Percentiles rank a stretch among this genome's conserved stretches.
Evolutionary conservation across 1,284 basidiomycete genomes (phyloP).

Genomic region (Malassezia caprae): DNA sequence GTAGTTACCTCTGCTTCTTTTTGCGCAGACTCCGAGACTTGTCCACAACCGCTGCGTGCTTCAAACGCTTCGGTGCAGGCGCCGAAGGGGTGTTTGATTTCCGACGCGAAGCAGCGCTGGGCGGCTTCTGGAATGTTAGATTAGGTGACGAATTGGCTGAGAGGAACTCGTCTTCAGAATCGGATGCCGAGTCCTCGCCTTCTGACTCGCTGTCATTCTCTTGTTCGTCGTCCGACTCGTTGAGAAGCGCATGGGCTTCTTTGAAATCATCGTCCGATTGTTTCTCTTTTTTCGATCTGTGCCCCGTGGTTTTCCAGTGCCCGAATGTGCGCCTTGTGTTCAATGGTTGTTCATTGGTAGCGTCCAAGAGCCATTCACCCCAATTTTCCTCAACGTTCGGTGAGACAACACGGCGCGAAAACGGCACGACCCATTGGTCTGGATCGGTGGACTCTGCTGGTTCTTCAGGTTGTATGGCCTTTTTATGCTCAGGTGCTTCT

Average conservation of each 20-base stretch:
- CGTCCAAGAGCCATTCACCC: slow-evolving; percentile 9
- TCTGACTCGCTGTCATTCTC: slow-evolving; percentile 10
- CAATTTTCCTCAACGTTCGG: not conserved
- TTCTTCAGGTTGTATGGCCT: not conserved
- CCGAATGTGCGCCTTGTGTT: not conserved
- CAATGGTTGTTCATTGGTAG: not conserved
- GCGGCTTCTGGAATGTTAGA: slow-evolving; percentile 8
- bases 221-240: slow-evolving; percentile 7
- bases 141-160: not conserved
- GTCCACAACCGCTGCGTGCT: not conserved
- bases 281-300: not conserved
- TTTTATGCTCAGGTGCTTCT: not conserved
- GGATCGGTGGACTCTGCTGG: not conserved
- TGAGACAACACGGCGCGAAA: not conserved
- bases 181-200: not conserved
- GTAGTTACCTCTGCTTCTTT: slow-evolving; percentile 8
- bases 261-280: not conserved
- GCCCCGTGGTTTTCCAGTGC: not conserved
- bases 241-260: not conserved
- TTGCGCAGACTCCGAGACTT: slow-evolving; percentile 6
- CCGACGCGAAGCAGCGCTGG: not conserved
- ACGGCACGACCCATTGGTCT: slow-evolving; percentile 17
- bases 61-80: not conserved
- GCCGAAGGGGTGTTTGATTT: not conserved
- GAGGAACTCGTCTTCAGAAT: not conserved